A percentile compares a stretch with the other conserved stretches of the same genome.
These are phyloP conservation scores for Acanthamoeba healyi DNA, from an alignment of 208 protist species.

Conservation along the genomic window DNA sequence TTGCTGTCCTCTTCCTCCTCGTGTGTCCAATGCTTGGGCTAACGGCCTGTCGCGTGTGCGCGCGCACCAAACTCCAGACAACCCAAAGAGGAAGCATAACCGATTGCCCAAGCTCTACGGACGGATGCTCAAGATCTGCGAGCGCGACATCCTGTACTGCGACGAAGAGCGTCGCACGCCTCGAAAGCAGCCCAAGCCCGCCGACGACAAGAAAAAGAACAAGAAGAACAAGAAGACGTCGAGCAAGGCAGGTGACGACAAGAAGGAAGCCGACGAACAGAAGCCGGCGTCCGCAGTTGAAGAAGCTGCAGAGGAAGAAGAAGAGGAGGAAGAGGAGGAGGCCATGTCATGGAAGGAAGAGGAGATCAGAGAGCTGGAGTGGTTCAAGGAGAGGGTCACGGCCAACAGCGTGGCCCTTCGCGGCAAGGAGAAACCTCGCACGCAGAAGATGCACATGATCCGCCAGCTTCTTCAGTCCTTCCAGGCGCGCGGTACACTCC, in stretches of 20 bases:
- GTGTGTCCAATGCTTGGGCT: background rate
- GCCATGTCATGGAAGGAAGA: constrained; percentile 14
- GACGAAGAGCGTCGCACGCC: background rate
- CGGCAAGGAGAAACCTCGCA: constrained; percentile 46
- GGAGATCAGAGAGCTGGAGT: constrained; percentile 34
- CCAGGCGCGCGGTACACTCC: constrained; percentile 12
- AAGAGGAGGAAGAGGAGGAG: constrained; percentile 34
- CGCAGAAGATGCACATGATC: constrained; percentile 70
- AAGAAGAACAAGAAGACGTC: background rate
- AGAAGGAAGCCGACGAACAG: background rate
- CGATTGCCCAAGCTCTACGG: background rate
- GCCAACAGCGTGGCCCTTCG: constrained; percentile 15
- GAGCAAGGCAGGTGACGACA: background rate
- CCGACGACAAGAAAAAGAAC: background rate
- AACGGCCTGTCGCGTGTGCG: background rate
- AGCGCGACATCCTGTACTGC: constrained; percentile 72
- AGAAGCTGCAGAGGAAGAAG: background rate
- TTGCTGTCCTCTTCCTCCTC: background rate
- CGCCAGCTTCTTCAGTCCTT: constrained; percentile 62
- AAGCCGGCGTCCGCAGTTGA: constrained; percentile 61
- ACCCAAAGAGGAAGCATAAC: constrained; percentile 75
- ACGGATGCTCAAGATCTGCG: constrained; percentile 74
- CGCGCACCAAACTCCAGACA: background rate
- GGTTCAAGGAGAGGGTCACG: constrained; percentile 15
- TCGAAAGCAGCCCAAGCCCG: background rate